Evolutionary conservation across 225 moss, liverwort and hornwort genomes (phyloP), one percentile per base, ranked within the genome.

Genomic region (Anthoceros angustus): DNA sequence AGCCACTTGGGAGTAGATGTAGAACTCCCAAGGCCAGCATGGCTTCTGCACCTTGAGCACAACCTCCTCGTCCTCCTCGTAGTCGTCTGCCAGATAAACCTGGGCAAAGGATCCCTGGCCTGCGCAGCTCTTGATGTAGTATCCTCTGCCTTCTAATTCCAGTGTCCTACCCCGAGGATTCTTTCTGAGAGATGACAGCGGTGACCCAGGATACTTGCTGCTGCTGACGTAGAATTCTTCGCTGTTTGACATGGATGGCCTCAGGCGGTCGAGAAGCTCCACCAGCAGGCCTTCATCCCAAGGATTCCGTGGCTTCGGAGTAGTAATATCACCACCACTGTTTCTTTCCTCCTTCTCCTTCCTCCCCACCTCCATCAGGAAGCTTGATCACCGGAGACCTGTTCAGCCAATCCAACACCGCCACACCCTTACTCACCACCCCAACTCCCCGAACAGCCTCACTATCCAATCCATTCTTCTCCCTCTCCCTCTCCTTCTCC

Each of bases 61-160:
- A 64, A 66, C 68, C 25, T 67, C 81, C 64, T 69, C 79, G 12
- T 67, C 67, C 41, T 83, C 84, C 48, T 69, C 79, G 43, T 86
- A 80, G 73, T 80, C 77, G 63, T 91, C 89, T 63, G 92, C 86
- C 68, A 86, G 79, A 70, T 87, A 98, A 26, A 98, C 92, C 75
- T 89, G 86, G 60, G 89, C 98, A 82, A 89, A 98, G 25, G 98
- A 84, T 73, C 98, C 98, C 68, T 86, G 83, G 50, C 98, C 98
- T 68, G 88, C 81, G 71, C 84, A 87, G 40, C 78, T 72, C 67
- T 82, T 92, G 42, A 98, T 76, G 62, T 78, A 84, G 79, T 98
- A 98, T 63, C 74, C 81, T 75, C 67, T 78, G 45, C 61, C 23
- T 43, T 85, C 98, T 39, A 98, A 76, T 75, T 89, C 77, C 61